Percentiles rank a stretch among this genome's conserved stretches.
These are phyloP conservation scores for Neltuma alba DNA, from an alignment of 306 rosid species.

Conservation along the genomic window DNA sequence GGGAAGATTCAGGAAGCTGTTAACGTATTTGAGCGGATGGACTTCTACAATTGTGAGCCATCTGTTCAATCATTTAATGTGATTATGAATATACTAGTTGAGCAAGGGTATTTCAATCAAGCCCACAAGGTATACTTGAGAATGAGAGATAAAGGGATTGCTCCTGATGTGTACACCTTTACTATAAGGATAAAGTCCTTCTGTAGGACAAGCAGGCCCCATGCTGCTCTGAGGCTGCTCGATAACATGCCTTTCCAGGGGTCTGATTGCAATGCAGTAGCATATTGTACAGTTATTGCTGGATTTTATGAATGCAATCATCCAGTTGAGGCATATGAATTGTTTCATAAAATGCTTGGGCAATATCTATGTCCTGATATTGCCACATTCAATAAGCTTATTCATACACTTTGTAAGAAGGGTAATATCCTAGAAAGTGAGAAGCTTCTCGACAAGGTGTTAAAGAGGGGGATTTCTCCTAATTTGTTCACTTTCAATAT, in stretches of 20 bases:
- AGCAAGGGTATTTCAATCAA: constrained; percentile 60
- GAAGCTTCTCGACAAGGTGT: constrained; percentile 72
- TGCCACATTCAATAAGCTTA: constrained; percentile 79
- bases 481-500: constrained; percentile 87
- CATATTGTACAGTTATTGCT: constrained; percentile 75
- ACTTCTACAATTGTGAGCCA: constrained; percentile 74
- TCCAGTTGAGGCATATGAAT: constrained; percentile 47
- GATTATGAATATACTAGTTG: constrained; percentile 76
- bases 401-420: constrained; percentile 70
- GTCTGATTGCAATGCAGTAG: constrained; percentile 70
- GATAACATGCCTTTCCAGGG: constrained; percentile 74
- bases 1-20: constrained; percentile 87
- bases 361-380: constrained; percentile 61
- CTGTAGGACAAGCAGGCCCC: constrained; percentile 71
- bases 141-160: constrained; percentile 67
- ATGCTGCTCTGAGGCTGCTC: constrained; percentile 74
- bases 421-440: constrained; percentile 70
- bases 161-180: constrained; percentile 76
- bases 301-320: constrained; percentile 65
- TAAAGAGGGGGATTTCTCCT: constrained; percentile 75
- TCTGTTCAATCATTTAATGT: constrained; percentile 75
- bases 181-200: constrained; percentile 86
- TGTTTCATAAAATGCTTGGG: constrained; percentile 78
- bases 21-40: constrained; percentile 82
- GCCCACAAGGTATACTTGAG: constrained; percentile 85